Conservation (phyloP, 1,139 yeast species). For the Geotrichum macrosporum region DNA sequence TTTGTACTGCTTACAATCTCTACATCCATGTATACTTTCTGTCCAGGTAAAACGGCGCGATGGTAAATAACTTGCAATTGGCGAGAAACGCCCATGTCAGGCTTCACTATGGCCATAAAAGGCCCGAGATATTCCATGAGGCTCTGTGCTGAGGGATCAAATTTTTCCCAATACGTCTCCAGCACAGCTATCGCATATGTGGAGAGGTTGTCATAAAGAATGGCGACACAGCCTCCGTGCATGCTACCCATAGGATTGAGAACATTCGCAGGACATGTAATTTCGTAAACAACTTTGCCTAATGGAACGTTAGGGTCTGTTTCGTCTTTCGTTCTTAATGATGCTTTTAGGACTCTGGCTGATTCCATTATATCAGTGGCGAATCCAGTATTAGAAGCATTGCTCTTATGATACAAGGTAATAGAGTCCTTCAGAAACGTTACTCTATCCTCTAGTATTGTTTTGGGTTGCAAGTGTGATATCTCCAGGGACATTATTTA, state of each 20-base stretch:
- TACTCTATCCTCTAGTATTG: constrained; percentile 5
- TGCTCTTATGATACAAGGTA: too few relatives aligned
- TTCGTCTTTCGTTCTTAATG: constrained; percentile 22
- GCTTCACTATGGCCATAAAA: not conserved
- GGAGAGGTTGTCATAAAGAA: constrained; percentile 32
- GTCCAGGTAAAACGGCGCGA: constrained; percentile 7
- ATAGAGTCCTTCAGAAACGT: not conserved
- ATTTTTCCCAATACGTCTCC: constrained; percentile 29
- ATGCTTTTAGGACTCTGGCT: constrained; percentile 21
- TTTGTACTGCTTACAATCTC: not conserved
- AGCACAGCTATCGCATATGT: constrained; percentile 31
- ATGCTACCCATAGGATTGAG: constrained; percentile 23
- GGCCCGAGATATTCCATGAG: not conserved
- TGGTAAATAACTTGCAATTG: constrained; percentile 9
- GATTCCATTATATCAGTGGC: not conserved
- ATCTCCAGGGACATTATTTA: too few relatives aligned
- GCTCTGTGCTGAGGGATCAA: constrained; percentile 21
- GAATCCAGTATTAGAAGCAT: constrained; percentile 3
- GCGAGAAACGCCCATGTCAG: constrained; percentile 15
- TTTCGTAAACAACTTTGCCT: constrained; percentile 4
- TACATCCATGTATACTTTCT: constrained; percentile 5
- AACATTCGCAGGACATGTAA: not conserved
- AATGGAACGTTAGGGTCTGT: not conserved
- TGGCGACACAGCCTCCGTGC: constrained; percentile 38
- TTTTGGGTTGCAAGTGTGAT: constrained; percentile 4